Percentiles rank a stretch among this genome's conserved stretches.
phyloP scores from a whole-genome alignment of 306 rosid genomes.

The Vigna angularis region DNA sequence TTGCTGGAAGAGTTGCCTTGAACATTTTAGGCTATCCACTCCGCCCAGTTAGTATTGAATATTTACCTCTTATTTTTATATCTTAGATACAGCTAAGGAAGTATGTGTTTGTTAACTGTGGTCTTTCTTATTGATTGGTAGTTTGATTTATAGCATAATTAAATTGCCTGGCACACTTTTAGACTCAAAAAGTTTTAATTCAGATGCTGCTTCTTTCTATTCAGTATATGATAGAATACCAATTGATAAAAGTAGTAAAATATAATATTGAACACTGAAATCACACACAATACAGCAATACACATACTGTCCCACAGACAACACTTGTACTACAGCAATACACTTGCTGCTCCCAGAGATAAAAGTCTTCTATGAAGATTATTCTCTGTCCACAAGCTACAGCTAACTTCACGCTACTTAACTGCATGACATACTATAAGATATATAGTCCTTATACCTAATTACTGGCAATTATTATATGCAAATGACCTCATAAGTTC shows the following conservation, averaged over 20 bases:
- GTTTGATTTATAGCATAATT: conserved; percentile 25
- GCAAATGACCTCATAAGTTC: neutral
- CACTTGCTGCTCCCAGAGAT: too few relatives aligned
- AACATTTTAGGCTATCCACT: conserved; percentile 94
- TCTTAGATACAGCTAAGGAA: conserved; percentile 15
- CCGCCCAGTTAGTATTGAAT: conserved; percentile 76
- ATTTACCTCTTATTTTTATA: conserved; percentile 41
- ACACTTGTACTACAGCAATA: too few relatives aligned
- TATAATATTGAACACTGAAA: too few relatives aligned
- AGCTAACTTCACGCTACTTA: neutral
- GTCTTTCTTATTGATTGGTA: conserved; percentile 33
- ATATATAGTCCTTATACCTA: neutral
- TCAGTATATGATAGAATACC: neutral
- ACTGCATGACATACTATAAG: too few relatives aligned
- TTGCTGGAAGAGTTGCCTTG: conserved; percentile 92
- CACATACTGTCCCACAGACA: too few relatives aligned
- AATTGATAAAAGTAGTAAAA: too few relatives aligned
- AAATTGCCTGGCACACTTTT: conserved; percentile 20
- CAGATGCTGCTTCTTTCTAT: conserved; percentile 10
- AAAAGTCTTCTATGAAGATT: too few relatives aligned
- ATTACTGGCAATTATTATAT: too few relatives aligned
- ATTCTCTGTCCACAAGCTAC: too few relatives aligned
- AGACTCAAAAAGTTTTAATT: conserved; percentile 20
- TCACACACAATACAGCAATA: too few relatives aligned
- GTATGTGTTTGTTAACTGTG: conserved; percentile 31